Evolutionary conservation across 148 eudicot genomes (phyloP).

Genomic region (Talinum fruticosum): DNA sequence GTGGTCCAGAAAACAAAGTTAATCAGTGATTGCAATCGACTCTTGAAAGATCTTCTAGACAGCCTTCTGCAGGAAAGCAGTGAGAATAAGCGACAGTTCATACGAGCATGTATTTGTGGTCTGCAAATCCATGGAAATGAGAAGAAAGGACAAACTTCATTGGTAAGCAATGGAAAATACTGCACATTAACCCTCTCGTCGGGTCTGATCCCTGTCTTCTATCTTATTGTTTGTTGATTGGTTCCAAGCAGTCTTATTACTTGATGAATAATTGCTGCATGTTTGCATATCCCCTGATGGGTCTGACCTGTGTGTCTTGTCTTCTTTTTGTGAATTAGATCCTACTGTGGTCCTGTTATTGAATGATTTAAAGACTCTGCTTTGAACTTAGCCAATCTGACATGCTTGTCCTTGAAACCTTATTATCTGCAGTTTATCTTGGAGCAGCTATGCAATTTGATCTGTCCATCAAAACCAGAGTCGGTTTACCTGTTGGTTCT

Average conservation of each 20-base stretch:
- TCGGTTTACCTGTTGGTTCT: slow-evolving; percentile 81
- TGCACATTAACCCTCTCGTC: neutral
- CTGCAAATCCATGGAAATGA: slow-evolving; percentile 86
- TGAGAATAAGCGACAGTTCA: slow-evolving; percentile 89
- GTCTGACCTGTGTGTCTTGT: neutral
- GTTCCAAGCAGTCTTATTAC: neutral
- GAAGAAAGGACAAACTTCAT: slow-evolving; percentile 74
- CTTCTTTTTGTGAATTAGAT: neutral
- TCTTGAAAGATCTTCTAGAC: slow-evolving; percentile 91
- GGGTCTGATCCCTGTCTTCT: neutral
- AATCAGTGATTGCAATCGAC: slow-evolving; percentile 87
- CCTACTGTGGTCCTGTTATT: neutral
- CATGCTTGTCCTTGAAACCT: neutral
- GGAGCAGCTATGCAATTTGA: slow-evolving; percentile 98
- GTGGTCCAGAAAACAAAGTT: slow-evolving; percentile 97
- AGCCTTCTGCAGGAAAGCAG: slow-evolving; percentile 89
- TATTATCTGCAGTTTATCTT: slow-evolving; percentile 72
- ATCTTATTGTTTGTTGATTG: neutral
- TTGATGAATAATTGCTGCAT: neutral
- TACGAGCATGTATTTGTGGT: slow-evolving; percentile 87
- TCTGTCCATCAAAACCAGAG: slow-evolving; percentile 94
- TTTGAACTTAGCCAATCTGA: slow-evolving; percentile 7
- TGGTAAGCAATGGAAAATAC: slow-evolving; percentile 44
- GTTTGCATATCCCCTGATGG: neutral
- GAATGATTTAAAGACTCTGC: neutral